Conservation (phyloP, 331 rosid species). For the Quercus phellos region DNA sequence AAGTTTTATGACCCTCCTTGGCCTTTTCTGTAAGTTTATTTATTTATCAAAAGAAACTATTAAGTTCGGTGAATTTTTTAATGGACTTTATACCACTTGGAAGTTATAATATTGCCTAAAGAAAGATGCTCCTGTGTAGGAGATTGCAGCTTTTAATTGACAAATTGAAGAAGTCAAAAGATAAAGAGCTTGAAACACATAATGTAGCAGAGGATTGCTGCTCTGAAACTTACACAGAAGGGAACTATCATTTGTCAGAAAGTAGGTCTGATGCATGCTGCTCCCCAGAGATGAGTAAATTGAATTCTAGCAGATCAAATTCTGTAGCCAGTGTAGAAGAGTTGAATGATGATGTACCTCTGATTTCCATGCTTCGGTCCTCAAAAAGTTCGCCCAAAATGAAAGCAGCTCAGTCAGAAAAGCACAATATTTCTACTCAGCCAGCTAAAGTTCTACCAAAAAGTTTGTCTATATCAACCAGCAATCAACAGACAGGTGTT, state of each 20-base stretch:
- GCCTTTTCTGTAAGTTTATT: not conserved
- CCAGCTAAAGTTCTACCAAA: conserved; percentile 35
- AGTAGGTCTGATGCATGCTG: conserved; percentile 35
- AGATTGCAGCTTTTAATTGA: conserved; percentile 66
- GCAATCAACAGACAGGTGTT: conserved; percentile 34
- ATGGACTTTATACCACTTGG: not conserved
- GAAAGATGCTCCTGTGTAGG: conserved; percentile 44
- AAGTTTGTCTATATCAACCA: conserved; percentile 34
- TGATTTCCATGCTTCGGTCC: conserved; percentile 41
- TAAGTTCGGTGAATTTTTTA: not conserved
- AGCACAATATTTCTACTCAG: conserved; percentile 23
- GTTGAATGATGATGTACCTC: conserved; percentile 44
- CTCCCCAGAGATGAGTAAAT: conserved; percentile 34
- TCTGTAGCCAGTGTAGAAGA: conserved; percentile 35
- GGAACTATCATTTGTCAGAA: conserved; percentile 37
- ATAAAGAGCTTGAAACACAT: conserved; percentile 34
- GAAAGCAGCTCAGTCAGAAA: conserved; percentile 29
- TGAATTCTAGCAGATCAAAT: conserved; percentile 27
- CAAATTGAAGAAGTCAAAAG: conserved; percentile 41
- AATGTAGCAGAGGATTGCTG: conserved; percentile 46
- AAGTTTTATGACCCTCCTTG: not conserved
- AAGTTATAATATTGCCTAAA: conserved; percentile 9
- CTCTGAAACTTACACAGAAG: conserved; percentile 82
- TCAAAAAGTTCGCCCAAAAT: conserved; percentile 40
- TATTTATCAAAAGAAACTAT: not conserved